Evolutionary conservation across 2,329 filamentous ascomycete species (phyloP).

Genomic region (Zarea fungicola): DNA sequence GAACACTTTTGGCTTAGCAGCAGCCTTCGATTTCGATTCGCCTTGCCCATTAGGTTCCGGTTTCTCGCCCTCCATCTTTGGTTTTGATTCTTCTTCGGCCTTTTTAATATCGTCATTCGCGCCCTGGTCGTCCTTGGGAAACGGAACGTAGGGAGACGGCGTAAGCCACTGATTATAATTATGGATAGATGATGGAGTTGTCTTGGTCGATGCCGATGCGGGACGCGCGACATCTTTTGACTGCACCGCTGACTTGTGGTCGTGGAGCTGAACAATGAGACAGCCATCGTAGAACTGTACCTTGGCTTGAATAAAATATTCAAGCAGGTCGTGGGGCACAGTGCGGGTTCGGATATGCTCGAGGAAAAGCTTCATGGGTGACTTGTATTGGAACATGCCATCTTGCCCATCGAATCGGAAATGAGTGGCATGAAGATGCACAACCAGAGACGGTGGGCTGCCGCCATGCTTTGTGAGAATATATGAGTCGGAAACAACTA

Average conservation of each 20-base stretch:
- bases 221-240: slow-evolving; percentile 53
- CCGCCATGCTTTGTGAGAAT: slow-evolving; percentile 78
- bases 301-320: slow-evolving; percentile 64
- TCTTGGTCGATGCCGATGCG: slow-evolving; percentile 52
- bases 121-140: slow-evolving; percentile 54
- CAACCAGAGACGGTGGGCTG: slow-evolving; percentile 72
- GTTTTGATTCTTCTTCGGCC: slow-evolving; percentile 26
- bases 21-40: slow-evolving; percentile 33
- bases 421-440: slow-evolving; percentile 80
- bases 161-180: slow-evolving; percentile 88
- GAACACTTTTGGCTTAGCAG: slow-evolving; percentile 58
- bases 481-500: slow-evolving; percentile 69
- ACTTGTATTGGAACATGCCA: slow-evolving; percentile 86
- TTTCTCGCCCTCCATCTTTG: slow-evolving; percentile 17
- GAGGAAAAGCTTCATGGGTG: slow-evolving; percentile 77
- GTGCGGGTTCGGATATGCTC: slow-evolving; percentile 73
- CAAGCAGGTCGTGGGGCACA: slow-evolving; percentile 82
- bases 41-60: slow-evolving; percentile 32
- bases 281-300: slow-evolving; percentile 91
- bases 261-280: slow-evolving; percentile 88
- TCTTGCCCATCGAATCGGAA: slow-evolving; percentile 94
- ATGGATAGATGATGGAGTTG: slow-evolving; percentile 76
- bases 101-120: slow-evolving; percentile 31
- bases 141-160: slow-evolving; percentile 78
- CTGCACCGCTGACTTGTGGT: slow-evolving; percentile 66